Base-by-base conservation (phyloP, 192 early-diverging fungal genomes). In the Thamnidium elegans region DNA sequence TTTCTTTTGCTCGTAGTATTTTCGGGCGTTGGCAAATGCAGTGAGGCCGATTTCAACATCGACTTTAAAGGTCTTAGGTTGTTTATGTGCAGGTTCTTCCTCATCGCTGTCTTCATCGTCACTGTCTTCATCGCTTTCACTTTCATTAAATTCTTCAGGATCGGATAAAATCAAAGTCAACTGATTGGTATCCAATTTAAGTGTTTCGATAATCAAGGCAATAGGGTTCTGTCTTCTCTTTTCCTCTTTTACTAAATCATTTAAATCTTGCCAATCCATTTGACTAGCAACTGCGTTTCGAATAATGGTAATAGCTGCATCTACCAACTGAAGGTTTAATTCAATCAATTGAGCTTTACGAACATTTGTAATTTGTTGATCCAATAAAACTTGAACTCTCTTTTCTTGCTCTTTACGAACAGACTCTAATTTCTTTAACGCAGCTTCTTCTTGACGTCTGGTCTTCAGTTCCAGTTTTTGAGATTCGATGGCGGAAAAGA, bases 251-350 rank as follows among this genome's bases (percentile, higher is more conserved):
- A 99, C 86, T 34, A 96, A 76, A 59, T 94, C 89, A 53, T 88
- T 90, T 6, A 99, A 78, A 72, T 99, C 97, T 61, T 82, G 80
- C 97, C 97, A 99, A 72, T 97, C 96, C 90, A 98, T 95, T 4
- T 94, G 92, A 21, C 85, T 85, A 7, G 92, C 92, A 7, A 97
- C 85, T 30, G 92, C 94, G 68, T 87, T 86, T 32, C 94, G 84
- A 64, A 96, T 89, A 47, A 95, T 89, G 63, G 83, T 74, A 55
- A 99, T 91, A 0, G 94, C 87, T 46, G 89, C 86, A 59, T 98
- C 97, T 1, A 96, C 94, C 67, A 89, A 77, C 32, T 89, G 84
- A 54, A 94, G 68, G 63, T 94, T 93, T 30, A 71, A 63, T 65
- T 98, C 94, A 54, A 99, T 94, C n/a, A 91, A 70, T 43, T 84